Evolutionary conservation across 352 stramenopile species (phyloP).

Genomic region (Globisporangium abappressorium): DNA sequence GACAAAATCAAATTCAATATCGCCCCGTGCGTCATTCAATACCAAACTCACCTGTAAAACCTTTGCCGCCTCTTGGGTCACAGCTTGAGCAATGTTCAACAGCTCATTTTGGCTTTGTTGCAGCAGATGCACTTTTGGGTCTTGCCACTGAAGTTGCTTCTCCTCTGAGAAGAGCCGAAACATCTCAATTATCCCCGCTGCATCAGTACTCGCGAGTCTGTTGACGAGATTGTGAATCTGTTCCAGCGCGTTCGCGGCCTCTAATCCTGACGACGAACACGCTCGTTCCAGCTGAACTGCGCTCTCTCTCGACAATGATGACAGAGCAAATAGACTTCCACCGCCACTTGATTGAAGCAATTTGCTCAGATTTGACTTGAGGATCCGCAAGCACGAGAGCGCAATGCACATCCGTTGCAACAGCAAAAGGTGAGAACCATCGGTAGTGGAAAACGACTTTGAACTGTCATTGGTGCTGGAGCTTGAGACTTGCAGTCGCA

Average conservation of each 20-base stretch:
- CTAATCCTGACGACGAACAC: neutral
- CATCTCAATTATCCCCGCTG: neutral
- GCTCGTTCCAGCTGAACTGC: neutral
- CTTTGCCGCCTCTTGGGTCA: constrained; percentile 38
- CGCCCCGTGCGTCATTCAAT: too few species aligned
- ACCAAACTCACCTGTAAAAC: constrained; percentile 37
- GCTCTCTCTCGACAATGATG: neutral
- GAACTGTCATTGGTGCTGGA: neutral
- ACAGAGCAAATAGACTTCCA: neutral
- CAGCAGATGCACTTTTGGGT: neutral
- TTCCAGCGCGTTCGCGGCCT: neutral
- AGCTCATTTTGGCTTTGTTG: neutral
- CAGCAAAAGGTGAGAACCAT: neutral
- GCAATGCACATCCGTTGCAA: constrained; percentile 22
- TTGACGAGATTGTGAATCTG: constrained; percentile 11
- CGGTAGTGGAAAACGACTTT: neutral
- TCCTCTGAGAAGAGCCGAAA: neutral
- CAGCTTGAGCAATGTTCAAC: neutral
- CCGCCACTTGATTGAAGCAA: neutral
- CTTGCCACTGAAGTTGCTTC: neutral
- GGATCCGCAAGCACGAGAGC: constrained; percentile 38
- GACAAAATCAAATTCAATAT: neutral
- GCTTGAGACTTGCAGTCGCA: constrained; percentile 12
- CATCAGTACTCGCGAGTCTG: constrained; percentile 4
- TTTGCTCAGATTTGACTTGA: constrained; percentile 48